Evolutionary conservation across 768 basidiomycete genomes (phyloP).

Genomic region (Arthromyces matolae): DNA sequence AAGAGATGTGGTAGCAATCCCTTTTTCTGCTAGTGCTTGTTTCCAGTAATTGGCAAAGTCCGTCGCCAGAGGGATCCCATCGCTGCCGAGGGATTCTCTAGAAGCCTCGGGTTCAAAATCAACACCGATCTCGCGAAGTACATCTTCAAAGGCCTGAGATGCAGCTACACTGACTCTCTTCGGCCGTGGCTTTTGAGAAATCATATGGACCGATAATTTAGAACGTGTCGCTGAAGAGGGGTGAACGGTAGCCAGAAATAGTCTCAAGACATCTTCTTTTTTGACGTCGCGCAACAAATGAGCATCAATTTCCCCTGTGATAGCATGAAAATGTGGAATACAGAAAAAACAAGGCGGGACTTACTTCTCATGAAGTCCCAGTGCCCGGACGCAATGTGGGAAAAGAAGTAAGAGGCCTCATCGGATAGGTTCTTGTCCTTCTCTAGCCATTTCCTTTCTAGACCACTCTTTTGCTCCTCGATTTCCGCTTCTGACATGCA

Average conservation of each 20-base stretch:
- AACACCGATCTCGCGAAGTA: slow-evolving; percentile 47
- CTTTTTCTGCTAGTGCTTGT: slow-evolving; percentile 36
- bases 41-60: slow-evolving; percentile 69
- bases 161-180: slow-evolving; percentile 64
- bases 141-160: slow-evolving; percentile 54
- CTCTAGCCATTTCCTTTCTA: slow-evolving; percentile 82
- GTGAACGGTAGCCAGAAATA: slow-evolving; percentile 71
- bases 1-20: slow-evolving; percentile 44
- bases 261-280: slow-evolving; percentile 67
- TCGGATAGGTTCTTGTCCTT: slow-evolving; percentile 85
- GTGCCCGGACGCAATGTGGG: slow-evolving; percentile 72
- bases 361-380: slow-evolving; percentile 84
- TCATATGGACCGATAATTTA: slow-evolving; percentile 82
- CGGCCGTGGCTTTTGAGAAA: slow-evolving; percentile 60
- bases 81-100: slow-evolving; percentile 48
- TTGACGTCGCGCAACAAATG: slow-evolving; percentile 57
- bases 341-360: slow-evolving; percentile 23
- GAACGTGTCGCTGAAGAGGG: slow-evolving; percentile 64
- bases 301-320: slow-evolving; percentile 70
- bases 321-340: slow-evolving; percentile 8
- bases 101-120: slow-evolving; percentile 48
- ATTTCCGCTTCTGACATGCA: slow-evolving; percentile 74
- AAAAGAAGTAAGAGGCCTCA: slow-evolving; percentile 68
- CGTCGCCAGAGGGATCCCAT: slow-evolving; percentile 50
- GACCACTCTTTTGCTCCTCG: slow-evolving; percentile 66